Evolutionary conservation across 345 rosid species (phyloP).

Genomic region (Arabis alpina): DNA sequence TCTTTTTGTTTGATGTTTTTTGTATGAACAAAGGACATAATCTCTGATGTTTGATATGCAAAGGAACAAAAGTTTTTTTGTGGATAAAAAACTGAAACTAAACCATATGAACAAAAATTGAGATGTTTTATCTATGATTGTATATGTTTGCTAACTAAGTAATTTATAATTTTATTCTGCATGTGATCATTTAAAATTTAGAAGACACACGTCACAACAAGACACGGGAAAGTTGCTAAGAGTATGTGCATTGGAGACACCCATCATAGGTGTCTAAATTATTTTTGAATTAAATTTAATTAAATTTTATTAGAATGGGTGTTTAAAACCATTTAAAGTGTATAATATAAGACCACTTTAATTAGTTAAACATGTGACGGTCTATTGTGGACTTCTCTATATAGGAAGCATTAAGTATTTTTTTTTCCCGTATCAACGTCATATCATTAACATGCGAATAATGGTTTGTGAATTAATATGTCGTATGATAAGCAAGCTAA

Average conservation of each 20-base stretch:
- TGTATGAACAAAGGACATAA: too few relatives aligned
- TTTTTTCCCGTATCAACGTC: neutral
- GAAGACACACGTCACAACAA: neutral
- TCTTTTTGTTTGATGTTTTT: neutral
- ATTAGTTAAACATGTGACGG: slow-evolving; percentile 27
- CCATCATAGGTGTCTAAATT: too few relatives aligned
- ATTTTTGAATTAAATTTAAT: too few relatives aligned
- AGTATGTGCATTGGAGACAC: too few relatives aligned
- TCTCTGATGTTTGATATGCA: neutral
- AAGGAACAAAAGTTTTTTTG: slow-evolving; percentile 5
- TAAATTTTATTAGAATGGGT: too few relatives aligned
- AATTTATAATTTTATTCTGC: neutral
- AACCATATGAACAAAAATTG: slow-evolving; percentile 11
- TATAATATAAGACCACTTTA: slow-evolving; percentile 18
- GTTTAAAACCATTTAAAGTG: too few relatives aligned
- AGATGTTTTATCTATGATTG: neutral
- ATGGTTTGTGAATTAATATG: neutral
- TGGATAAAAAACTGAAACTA: too few relatives aligned
- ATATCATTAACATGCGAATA: neutral
- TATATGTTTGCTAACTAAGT: neutral
- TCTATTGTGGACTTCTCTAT: neutral
- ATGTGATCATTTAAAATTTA: slow-evolving; percentile 4
- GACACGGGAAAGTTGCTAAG: neutral
- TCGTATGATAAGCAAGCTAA: neutral
- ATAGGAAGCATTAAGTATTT: neutral